Evolutionary conservation across 2,329 filamentous ascomycete species (phyloP).

Genomic region (Colletotrichum noveboracense): DNA sequence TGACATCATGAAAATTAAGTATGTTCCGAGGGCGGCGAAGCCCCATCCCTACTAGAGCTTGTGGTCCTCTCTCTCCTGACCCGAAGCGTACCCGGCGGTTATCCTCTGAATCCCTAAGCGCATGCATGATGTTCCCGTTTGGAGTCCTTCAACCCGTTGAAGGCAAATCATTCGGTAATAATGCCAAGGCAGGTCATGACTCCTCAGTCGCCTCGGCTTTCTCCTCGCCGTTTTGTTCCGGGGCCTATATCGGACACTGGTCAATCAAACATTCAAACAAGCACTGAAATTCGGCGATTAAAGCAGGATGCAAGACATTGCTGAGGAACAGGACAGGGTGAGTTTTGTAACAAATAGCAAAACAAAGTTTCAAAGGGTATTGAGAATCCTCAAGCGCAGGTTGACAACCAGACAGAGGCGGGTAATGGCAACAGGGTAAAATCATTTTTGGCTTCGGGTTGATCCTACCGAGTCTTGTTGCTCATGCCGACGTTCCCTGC

Average conservation of each 20-base stretch:
- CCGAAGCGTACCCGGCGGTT: constrained; percentile 1
- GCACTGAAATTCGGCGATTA: not conserved
- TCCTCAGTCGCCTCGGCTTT: constrained; percentile 6
- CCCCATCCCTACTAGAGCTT: constrained; percentile 5
- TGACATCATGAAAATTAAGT: constrained; percentile 23
- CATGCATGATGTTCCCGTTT: not conserved
- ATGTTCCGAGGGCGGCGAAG: constrained; percentile 18
- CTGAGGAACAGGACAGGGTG: not conserved
- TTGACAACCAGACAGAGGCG: not conserved
- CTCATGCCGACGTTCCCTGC: constrained; percentile 62
- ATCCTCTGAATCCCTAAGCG: not conserved
- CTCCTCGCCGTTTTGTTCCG: constrained; percentile 16
- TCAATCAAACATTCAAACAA: not conserved
- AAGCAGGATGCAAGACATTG: not conserved
- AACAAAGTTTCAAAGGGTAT: not conserved
- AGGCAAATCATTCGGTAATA: not conserved
- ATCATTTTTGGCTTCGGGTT: constrained; percentile 55
- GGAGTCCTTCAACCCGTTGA: constrained; percentile 10
- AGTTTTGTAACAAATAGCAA: not conserved
- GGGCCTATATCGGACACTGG: not conserved
- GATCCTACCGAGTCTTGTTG: constrained; percentile 65
- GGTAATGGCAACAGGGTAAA: not conserved
- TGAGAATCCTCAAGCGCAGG: not conserved
- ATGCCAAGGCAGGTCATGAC: constrained; percentile 14
- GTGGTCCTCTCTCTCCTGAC: constrained; percentile 6